Base-by-base conservation (phyloP, 2,329 filamentous ascomycete species). In the Fusarium ambrosium region DNA sequence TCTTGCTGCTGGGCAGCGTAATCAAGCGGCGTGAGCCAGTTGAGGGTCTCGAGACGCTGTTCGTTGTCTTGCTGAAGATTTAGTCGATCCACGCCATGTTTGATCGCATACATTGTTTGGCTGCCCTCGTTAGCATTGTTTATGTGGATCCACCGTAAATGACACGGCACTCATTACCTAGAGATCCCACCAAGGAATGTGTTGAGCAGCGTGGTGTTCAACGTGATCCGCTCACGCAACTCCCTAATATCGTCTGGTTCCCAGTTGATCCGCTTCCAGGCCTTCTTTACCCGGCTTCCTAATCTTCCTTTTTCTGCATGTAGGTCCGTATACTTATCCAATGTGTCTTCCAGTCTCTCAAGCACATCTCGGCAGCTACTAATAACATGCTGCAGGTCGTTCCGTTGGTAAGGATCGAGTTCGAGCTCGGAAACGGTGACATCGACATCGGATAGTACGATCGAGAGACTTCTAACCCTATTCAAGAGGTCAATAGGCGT, bases 201-300 rank as follows among this genome's bases (percentile, higher is more conserved):
- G 22, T 29, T 56, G 10, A 67, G 64, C 16, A 43, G n/a, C 16
- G 24, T 10, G 10, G 22, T n/a, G 10, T 67, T 58, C 18, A 32
- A 27, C 9, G 22, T 41, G 20, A 67, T 62, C 24, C 34, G 45
- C 53, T 16, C 20, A 48, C 64, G 45, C 36, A 58, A 11, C 14
- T 58, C 64, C 34, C 53, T 20, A 67, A 67, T 18, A 13, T 67
- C 58, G 27, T 48, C 59, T 16, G 37, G 64, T 6, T 62, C 34
- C 58, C 29, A 62, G 1, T 39, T 62, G 2, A 62, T 2, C n/a
- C 45, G 61, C 39, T 62, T 56, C 34, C 64, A 67, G 13, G 16
- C 45, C 27, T 3, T 62, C 24, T 62, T 62, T 6, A 37, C 36
- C 13, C 34, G 60, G 6, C 58, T 48, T 27, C 45, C 2, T 2